These are phyloP conservation scores for Aspergillus versicolor DNA, from an alignment of 2,329 filamentous ascomycete genomes.

Conservation along the genomic window DNA sequence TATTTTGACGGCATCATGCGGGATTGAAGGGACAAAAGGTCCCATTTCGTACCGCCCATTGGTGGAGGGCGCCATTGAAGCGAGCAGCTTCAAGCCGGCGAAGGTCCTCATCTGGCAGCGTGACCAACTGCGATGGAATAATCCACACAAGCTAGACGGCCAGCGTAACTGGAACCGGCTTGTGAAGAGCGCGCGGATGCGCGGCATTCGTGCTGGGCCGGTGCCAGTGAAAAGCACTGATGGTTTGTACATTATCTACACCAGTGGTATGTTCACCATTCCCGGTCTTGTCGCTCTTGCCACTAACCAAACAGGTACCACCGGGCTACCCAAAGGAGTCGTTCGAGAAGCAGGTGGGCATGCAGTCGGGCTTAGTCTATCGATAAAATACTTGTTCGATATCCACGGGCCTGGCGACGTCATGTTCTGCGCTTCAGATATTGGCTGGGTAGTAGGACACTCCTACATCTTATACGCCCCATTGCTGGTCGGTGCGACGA, in stretches of 20 bases:
- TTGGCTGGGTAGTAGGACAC: constrained; percentile 88
- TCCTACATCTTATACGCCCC: constrained; percentile 89
- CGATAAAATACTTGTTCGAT: constrained; percentile 78
- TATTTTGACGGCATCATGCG: constrained; percentile 86
- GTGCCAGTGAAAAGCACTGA: constrained; percentile 78
- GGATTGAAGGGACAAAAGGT: constrained; percentile 82
- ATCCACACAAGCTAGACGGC: constrained; percentile 63
- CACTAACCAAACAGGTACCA: constrained; percentile 58
- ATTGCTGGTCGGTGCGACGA: constrained; percentile 79
- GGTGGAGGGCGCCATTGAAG: constrained; percentile 68
- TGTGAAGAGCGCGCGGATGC: constrained; percentile 66
- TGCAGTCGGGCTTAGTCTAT: constrained; percentile 79
- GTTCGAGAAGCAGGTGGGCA: constrained; percentile 81
- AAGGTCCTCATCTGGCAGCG: constrained; percentile 83
- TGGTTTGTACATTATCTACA: constrained; percentile 87
- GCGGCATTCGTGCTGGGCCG: constrained; percentile 68
- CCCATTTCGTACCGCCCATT: constrained; percentile 75
- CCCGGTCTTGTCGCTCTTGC: not conserved
- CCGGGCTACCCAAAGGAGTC: constrained; percentile 79
- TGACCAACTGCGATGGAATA: constrained; percentile 71
- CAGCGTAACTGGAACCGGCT: constrained; percentile 79
- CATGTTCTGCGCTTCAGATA: constrained; percentile 77
- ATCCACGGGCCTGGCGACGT: constrained; percentile 83
- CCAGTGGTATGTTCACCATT: constrained; percentile 52
- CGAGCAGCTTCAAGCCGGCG: constrained; percentile 68